Percentiles rank a stretch among this genome's conserved stretches.
Evolutionary conservation across 1,139 yeast genomes (phyloP).

Genomic region (Geotrichum restrictum): DNA sequence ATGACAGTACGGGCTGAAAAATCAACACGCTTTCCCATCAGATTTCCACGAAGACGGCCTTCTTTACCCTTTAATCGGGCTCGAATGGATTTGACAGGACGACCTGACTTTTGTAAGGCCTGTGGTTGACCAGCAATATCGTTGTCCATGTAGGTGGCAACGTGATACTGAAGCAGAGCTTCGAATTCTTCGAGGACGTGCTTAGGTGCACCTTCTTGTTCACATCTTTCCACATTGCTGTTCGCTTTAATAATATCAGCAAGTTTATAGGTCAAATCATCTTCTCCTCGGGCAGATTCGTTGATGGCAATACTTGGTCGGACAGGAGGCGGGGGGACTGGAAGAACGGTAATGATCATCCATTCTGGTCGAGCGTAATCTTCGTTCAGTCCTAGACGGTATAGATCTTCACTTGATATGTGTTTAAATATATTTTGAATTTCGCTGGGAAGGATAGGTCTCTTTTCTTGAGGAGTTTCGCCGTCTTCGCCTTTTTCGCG

Average conservation of each 20-base stretch:
- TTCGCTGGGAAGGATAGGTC: slow-evolving; percentile 82
- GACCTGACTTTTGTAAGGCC: slow-evolving; percentile 96
- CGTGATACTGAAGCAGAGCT: slow-evolving; percentile 91
- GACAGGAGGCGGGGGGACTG: slow-evolving; percentile 99
- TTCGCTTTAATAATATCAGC: slow-evolving; percentile 97
- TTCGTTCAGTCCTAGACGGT: slow-evolving; percentile 80
- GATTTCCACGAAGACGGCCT: slow-evolving; percentile 96
- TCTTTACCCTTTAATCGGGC: slow-evolving; percentile 99
- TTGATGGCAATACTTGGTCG: slow-evolving; percentile 97
- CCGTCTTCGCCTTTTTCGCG: slow-evolving; percentile 76
- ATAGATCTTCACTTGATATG: slow-evolving; percentile 79
- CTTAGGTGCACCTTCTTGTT: slow-evolving; percentile 98
- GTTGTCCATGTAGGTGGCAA: slow-evolving; percentile 99
- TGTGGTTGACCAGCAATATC: slow-evolving; percentile 99
- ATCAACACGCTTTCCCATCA: slow-evolving; percentile 99
- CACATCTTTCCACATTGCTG: slow-evolving; percentile 90
- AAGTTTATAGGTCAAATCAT: slow-evolving; percentile 94
- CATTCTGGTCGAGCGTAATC: slow-evolving; percentile 98
- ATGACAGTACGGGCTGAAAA: slow-evolving; percentile 98
- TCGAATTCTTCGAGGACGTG: slow-evolving; percentile 97
- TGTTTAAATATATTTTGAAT: slow-evolving; percentile 89
- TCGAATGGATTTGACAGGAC: slow-evolving; percentile 96
- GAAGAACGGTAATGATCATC: slow-evolving; percentile 93
- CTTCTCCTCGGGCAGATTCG: slow-evolving; percentile 99
- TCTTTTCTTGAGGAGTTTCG: slow-evolving; percentile 86